Conservation (phyloP, 306 rosid genomes). For the Gastrolobium villosum region DNA sequence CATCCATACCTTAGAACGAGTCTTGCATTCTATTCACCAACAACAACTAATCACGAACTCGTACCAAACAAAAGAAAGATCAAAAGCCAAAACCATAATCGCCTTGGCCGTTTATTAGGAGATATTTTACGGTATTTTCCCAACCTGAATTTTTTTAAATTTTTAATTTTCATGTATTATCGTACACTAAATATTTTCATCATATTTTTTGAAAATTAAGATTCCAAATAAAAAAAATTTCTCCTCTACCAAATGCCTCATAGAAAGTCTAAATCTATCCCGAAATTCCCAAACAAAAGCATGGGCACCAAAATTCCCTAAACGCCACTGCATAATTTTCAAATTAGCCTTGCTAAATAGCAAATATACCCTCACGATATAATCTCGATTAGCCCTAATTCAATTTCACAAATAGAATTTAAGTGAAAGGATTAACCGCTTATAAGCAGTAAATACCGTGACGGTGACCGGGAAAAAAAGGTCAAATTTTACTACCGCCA, state of each 20-base stretch:
- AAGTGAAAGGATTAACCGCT: slow-evolving; percentile 54
- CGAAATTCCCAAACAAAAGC: background rate
- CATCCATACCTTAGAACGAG: slow-evolving; percentile 35
- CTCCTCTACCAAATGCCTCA: too few relatives aligned
- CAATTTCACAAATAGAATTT: slow-evolving; percentile 2
- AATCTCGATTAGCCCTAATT: slow-evolving; percentile 53
- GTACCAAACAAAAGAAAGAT: slow-evolving; percentile 45
- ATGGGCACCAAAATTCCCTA: slow-evolving; percentile 18
- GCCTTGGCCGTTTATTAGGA: too few relatives aligned
- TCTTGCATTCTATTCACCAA: slow-evolving; percentile 46
- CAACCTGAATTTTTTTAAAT: too few relatives aligned
- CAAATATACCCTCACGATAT: background rate
- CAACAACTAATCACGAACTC: slow-evolving; percentile 53
- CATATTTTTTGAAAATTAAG: too few relatives aligned
- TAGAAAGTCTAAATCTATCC: background rate
- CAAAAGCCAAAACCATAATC: slow-evolving; percentile 53
- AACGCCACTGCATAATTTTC: slow-evolving; percentile 29
- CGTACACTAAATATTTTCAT: too few relatives aligned
- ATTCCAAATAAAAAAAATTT: too few relatives aligned
- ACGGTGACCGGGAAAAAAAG: slow-evolving; percentile 55
- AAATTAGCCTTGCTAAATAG: background rate
- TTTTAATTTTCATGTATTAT: too few relatives aligned
- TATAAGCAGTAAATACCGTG: slow-evolving; percentile 56
- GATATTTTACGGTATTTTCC: too few relatives aligned
- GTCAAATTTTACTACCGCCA: slow-evolving; percentile 49